Percentiles rank a stretch among this genome's conserved stretches.
These are phyloP conservation scores for Trypanosoma rangeli DNA, from an alignment of 208 protist genomes.

Conservation along the genomic window DNA sequence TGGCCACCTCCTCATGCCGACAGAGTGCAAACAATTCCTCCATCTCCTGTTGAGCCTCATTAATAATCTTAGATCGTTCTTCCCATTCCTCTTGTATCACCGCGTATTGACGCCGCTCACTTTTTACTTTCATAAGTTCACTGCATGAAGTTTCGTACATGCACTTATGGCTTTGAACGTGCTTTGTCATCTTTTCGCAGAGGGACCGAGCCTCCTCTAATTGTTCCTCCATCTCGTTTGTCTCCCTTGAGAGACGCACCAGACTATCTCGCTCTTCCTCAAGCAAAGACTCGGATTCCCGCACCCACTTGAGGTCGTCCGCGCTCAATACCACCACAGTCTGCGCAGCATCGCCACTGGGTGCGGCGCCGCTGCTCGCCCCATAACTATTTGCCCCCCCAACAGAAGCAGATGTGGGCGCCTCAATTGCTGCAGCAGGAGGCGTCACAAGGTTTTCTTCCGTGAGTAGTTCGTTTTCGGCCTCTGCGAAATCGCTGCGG, in stretches of 20 bases:
- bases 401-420: not conserved
- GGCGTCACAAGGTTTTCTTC: not conserved
- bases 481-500: not conserved
- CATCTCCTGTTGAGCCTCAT: slow-evolving; percentile 13
- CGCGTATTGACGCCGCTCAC: slow-evolving; percentile 25
- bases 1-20: slow-evolving; percentile 31
- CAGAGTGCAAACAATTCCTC: slow-evolving; percentile 24
- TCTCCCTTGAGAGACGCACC: slow-evolving; percentile 19
- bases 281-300: slow-evolving; percentile 36
- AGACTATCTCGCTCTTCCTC: slow-evolving; percentile 29
- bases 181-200: slow-evolving; percentile 45
- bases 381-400: not conserved
- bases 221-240: slow-evolving; percentile 28
- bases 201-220: slow-evolving; percentile 27
- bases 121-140: slow-evolving; percentile 21
- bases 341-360: not conserved
- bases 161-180: slow-evolving; percentile 40
- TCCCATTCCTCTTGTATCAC: slow-evolving; percentile 33
- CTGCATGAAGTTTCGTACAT: slow-evolving; percentile 34
- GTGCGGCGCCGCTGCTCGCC: not conserved
- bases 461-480: not conserved
- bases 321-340: slow-evolving; percentile 34
- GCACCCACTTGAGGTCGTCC: slow-evolving; percentile 43
- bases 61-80: slow-evolving; percentile 29
- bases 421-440: not conserved